phyloP scores from a whole-genome alignment of 768 basidiomycete genomes.

The Lactarius psammicola region DNA sequence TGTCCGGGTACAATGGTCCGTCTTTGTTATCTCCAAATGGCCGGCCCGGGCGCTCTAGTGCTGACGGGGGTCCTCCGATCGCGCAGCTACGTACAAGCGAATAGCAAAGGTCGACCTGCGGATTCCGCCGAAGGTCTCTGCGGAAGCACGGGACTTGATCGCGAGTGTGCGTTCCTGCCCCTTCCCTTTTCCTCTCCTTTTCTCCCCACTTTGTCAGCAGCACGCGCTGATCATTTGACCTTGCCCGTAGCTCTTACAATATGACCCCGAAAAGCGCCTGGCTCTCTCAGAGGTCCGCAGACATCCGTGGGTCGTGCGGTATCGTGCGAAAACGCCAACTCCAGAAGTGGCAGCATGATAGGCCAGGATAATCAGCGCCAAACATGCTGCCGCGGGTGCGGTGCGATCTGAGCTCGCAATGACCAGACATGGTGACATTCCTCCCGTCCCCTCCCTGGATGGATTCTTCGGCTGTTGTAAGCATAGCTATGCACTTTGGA shows the following conservation, averaged over 20 bases:
- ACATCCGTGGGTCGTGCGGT: slow-evolving; percentile 44
- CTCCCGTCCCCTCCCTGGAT: background rate
- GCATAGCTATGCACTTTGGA: slow-evolving; percentile 1
- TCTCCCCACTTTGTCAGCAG: background rate
- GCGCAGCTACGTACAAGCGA: slow-evolving; percentile 80
- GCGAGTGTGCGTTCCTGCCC: slow-evolving; percentile 36
- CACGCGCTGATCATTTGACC: slow-evolving; percentile 10
- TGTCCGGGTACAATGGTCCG: slow-evolving; percentile 71
- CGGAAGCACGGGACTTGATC: slow-evolving; percentile 49
- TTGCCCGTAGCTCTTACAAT: slow-evolving; percentile 69
- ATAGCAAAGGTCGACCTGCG: slow-evolving; percentile 83
- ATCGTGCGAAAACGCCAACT: slow-evolving; percentile 28
- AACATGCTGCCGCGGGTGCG: no score
- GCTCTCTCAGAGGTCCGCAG: slow-evolving; percentile 43
- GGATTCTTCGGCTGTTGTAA: background rate
- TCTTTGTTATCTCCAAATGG: slow-evolving; percentile 8
- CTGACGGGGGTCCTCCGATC: slow-evolving; percentile 24
- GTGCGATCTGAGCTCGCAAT: background rate
- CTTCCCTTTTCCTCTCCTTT: background rate
- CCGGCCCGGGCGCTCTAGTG: slow-evolving; percentile 13
- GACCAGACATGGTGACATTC: background rate
- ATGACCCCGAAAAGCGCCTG: slow-evolving; percentile 43
- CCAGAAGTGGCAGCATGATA: background rate
- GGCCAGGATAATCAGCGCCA: background rate
- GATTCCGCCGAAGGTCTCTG: slow-evolving; percentile 42